These are phyloP conservation scores for Phallus indusiatus DNA, from an alignment of 768 basidiomycete genomes.

Conservation along the genomic window DNA sequence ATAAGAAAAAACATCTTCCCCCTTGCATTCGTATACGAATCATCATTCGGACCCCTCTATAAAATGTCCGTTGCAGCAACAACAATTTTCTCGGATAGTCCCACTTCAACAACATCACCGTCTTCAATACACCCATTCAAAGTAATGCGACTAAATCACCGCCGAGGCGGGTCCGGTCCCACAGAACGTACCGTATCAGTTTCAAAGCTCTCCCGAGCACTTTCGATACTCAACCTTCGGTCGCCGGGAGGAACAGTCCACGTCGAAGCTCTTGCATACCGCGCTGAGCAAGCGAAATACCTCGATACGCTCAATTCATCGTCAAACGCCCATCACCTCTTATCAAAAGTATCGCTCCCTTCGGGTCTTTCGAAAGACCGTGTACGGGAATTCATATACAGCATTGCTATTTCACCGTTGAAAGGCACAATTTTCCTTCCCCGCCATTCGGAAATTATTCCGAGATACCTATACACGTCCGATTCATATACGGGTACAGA, in stretches of 20 bases:
- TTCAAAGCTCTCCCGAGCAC: constrained; percentile 2
- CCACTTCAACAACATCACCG: neutral
- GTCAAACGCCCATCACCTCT: neutral
- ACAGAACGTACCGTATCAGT: neutral
- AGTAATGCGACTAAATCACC: neutral
- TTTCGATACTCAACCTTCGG: constrained; percentile 2
- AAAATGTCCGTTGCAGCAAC: neutral
- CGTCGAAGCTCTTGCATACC: neutral
- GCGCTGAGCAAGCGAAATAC: neutral
- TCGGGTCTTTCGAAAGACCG: neutral
- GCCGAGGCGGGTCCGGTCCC: neutral
- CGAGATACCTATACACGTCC: neutral
- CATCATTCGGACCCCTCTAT: neutral
- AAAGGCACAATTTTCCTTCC: constrained; percentile 5
- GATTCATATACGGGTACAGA: constrained; percentile 6
- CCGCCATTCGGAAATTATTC: constrained; percentile 4
- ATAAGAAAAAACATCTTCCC: neutral
- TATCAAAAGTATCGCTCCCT: neutral
- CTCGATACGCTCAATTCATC: neutral
- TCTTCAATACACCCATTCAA: neutral
- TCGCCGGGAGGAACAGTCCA: neutral
- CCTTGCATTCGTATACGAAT: neutral
- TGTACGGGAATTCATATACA: neutral
- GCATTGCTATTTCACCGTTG: neutral
- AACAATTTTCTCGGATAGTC: neutral